These are phyloP conservation scores for Wickerhamiella brachini DNA, from an alignment of 805 yeast species.

Conservation along the genomic window DNA sequence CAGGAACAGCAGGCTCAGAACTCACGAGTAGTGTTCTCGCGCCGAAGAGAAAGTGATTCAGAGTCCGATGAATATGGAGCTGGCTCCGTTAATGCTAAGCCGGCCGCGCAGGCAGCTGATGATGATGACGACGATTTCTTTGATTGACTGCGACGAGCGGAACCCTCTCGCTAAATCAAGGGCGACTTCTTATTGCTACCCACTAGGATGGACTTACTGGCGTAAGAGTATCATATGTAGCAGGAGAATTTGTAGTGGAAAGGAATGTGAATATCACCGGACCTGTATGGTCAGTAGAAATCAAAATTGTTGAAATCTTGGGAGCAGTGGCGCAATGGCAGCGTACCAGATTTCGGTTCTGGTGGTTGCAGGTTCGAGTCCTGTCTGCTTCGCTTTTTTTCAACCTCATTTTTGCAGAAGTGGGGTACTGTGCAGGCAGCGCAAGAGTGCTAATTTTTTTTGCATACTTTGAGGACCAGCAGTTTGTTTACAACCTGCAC, in stretches of 20 bases:
- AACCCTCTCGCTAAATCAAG: not conserved
- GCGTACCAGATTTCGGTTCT: conserved; percentile 5
- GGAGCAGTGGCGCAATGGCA: conserved; percentile 5
- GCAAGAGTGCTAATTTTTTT: not conserved
- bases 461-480: too few species aligned
- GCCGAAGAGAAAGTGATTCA: conserved; percentile 28
- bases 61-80: conserved; percentile 25
- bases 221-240: not conserved
- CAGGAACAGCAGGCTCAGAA: conserved; percentile 37
- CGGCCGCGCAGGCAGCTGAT: not conserved
- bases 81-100: not conserved
- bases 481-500: too few species aligned
- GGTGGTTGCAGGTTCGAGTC: conserved; percentile 5
- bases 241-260: not conserved
- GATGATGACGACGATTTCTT: conserved; percentile 29
- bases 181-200: not conserved
- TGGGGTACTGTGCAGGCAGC: too few species aligned
- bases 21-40: conserved; percentile 30
- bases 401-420: too few species aligned
- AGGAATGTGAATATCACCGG: not conserved
- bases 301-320: not conserved
- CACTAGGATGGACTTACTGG: not conserved
- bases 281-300: not conserved
- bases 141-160: conserved; percentile 22
- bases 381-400: conserved; percentile 3